These are phyloP conservation scores for Paraphoma chrysanthemicola DNA, from an alignment of 2,329 filamentous ascomycete genomes.

Conservation along the genomic window DNA sequence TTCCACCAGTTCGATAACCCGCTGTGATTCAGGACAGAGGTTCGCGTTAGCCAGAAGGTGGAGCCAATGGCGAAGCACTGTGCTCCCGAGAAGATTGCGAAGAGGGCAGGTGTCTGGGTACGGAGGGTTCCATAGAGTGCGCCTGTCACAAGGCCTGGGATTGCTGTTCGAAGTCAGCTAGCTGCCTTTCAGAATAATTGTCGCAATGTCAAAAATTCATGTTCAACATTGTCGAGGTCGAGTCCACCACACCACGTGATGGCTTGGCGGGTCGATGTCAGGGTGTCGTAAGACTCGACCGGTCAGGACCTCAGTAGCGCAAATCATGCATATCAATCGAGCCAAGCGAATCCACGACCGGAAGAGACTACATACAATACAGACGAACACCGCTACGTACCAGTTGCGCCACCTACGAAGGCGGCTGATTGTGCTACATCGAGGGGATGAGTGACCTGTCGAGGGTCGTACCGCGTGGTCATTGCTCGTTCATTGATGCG, in stretches of 20 bases:
- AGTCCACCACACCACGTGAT: too few species aligned
- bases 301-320: not conserved
- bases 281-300: not conserved
- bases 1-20: slow-evolving; percentile 42
- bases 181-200: too few species aligned
- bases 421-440: slow-evolving; percentile 33
- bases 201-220: too few species aligned
- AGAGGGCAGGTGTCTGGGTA: slow-evolving; percentile 71
- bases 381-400: slow-evolving; percentile 27
- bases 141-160: slow-evolving; percentile 68
- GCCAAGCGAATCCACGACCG: not conserved
- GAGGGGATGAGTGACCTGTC: slow-evolving; percentile 34
- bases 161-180: slow-evolving; percentile 51
- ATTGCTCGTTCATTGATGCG: slow-evolving; percentile 31
- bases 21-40: slow-evolving; percentile 45
- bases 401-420: slow-evolving; percentile 35
- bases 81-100: slow-evolving; percentile 73
- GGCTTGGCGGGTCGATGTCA: too few species aligned
- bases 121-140: slow-evolving; percentile 61
- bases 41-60: slow-evolving; percentile 73
- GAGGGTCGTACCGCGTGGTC: slow-evolving; percentile 27
- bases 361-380: not conserved
- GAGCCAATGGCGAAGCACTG: slow-evolving; percentile 83
- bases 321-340: not conserved
- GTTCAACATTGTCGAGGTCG: too few species aligned